phyloP scores from a whole-genome alignment of 2,329 filamentous ascomycete genomes.

The Microdochium nivale region DNA sequence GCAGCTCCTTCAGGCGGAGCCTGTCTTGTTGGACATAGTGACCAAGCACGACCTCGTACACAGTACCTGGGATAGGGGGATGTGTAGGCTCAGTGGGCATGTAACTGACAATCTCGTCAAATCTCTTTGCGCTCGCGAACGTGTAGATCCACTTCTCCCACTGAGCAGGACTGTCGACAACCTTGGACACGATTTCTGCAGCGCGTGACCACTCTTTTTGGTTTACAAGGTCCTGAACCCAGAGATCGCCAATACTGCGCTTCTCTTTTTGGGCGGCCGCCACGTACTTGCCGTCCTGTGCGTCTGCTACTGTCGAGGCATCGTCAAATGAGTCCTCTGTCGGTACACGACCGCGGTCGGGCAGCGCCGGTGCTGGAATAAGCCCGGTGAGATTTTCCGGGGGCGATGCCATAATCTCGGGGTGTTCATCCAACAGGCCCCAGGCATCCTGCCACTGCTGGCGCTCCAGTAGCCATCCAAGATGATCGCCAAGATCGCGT shows the following conservation, averaged over 20 bases:
- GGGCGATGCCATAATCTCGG: constrained; percentile 52
- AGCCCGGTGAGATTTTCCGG: constrained; percentile 30
- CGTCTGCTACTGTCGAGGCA: constrained; percentile 52
- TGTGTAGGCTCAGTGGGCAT: constrained; percentile 72
- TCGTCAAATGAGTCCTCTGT: constrained; percentile 70
- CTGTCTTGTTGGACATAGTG: constrained; percentile 81
- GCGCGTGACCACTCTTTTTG: constrained; percentile 68
- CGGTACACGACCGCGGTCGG: constrained; percentile 28
- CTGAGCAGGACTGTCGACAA: constrained; percentile 66
- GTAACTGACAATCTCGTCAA: constrained; percentile 81
- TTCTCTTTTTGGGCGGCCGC: constrained; percentile 79
- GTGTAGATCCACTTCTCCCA: constrained; percentile 97
- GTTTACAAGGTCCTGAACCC: constrained; percentile 79
- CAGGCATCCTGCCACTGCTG: constrained; percentile 78
- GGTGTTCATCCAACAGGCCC: constrained; percentile 82
- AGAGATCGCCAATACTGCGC: constrained; percentile 80
- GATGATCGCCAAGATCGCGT: constrained; percentile 75
- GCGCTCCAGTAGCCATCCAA: constrained; percentile 77
- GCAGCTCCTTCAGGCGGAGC: constrained; percentile 63
- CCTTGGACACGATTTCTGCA: constrained; percentile 72
- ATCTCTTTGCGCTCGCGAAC: constrained; percentile 77
- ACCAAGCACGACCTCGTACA: constrained; percentile 83
- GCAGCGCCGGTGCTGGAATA: constrained; percentile 25
- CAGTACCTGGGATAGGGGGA: constrained; percentile 68
- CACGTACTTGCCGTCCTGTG: constrained; percentile 46